Conservation (phyloP, 345 rosid genomes). For the Mallotus nudiflorus region DNA sequence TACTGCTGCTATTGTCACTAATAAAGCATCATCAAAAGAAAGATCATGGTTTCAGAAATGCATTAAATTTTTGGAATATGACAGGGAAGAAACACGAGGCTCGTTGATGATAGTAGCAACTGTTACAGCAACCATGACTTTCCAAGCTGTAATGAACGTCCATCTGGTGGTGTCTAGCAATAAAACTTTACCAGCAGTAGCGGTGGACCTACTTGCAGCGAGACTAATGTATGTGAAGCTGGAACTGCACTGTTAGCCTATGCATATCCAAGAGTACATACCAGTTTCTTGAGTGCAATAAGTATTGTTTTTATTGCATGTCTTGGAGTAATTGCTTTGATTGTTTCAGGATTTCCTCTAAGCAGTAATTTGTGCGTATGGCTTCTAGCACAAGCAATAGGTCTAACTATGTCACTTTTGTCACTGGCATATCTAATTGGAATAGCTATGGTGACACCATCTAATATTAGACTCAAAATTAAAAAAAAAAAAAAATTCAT, state of each 20-base stretch:
- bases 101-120: neutral
- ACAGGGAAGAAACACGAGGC: neutral
- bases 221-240: neutral
- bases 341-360: slow-evolving; percentile 3
- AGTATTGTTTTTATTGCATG: neutral
- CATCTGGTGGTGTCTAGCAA: slow-evolving; percentile 8
- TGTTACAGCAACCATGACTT: slow-evolving; percentile 1
- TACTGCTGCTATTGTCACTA: too few relatives aligned
- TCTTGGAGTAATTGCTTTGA: too few relatives aligned
- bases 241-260: neutral
- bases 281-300: neutral
- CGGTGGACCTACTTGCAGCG: neutral
- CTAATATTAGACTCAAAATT: too few relatives aligned
- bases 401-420: too few relatives aligned
- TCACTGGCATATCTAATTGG: too few relatives aligned
- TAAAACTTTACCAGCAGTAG: neutral
- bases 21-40: neutral
- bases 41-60: too few relatives aligned
- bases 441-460: too few relatives aligned
- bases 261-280: neutral
- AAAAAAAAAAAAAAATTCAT: too few relatives aligned
- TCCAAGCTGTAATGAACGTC: neutral
- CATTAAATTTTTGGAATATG: neutral
- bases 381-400: neutral
- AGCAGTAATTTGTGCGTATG: neutral